These are phyloP conservation scores for Penicillium canariense DNA, from an alignment of 495 filamentous ascomycete genomes.

Conservation along the genomic window DNA sequence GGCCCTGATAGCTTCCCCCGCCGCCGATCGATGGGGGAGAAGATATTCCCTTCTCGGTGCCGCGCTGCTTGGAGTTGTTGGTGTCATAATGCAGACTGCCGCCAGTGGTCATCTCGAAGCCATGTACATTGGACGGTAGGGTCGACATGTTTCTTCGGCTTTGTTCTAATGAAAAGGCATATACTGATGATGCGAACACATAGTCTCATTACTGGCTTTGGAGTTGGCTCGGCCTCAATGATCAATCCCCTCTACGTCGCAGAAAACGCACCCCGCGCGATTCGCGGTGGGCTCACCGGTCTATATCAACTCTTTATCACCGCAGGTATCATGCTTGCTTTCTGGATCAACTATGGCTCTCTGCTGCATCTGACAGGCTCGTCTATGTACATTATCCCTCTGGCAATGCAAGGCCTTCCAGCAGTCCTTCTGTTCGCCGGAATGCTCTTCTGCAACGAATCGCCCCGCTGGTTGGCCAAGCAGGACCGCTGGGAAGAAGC, in stretches of 20 bases:
- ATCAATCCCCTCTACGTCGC: constrained; percentile 57
- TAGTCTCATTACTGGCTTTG: constrained; percentile 62
- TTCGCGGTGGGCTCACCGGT: constrained; percentile 67
- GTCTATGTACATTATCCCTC: constrained; percentile 63
- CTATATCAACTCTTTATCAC: constrained; percentile 69
- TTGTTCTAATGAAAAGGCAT: neutral
- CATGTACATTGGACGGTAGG: constrained; percentile 64
- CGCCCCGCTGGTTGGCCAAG: constrained; percentile 67
- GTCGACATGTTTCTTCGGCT: neutral
- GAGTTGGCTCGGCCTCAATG: constrained; percentile 64
- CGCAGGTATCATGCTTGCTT: constrained; percentile 64
- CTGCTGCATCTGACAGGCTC: constrained; percentile 51
- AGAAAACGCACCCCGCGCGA: constrained; percentile 69
- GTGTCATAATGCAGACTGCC: constrained; percentile 62
- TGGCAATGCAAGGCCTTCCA: constrained; percentile 65
- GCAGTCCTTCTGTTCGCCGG: constrained; percentile 58
- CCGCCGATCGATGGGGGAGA: constrained; percentile 58
- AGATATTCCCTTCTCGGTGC: constrained; percentile 52
- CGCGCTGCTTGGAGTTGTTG: constrained; percentile 43
- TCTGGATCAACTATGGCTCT: constrained; percentile 63
- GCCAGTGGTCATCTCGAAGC: constrained; percentile 49
- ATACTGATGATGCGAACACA: neutral
- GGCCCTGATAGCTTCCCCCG: constrained; percentile 53
- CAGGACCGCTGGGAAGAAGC: constrained; percentile 70
- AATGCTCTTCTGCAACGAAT: constrained; percentile 63